Percentiles rank a stretch among this genome's conserved stretches.
Conservation (phyloP, 768 basidiomycete species). For the Lactarius tabidus region DNA sequence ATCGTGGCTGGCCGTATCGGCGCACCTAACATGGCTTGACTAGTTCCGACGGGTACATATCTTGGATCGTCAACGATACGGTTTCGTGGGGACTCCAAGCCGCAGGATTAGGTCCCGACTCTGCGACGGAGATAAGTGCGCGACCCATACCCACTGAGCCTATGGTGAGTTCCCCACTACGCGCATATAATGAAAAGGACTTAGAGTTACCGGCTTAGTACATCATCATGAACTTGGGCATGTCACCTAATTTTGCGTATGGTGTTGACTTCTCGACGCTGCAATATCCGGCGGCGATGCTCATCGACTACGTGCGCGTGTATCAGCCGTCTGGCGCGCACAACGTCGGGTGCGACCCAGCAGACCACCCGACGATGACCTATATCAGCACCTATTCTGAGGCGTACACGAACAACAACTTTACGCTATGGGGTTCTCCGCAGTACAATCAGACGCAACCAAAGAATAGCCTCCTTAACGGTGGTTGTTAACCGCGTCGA, state of each 20-base stretch:
- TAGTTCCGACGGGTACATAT: conserved; percentile 50
- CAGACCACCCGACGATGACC: conserved; percentile 67
- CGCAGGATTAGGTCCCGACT: conserved; percentile 62
- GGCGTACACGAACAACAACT: conserved; percentile 79
- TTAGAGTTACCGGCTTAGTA: conserved; percentile 46
- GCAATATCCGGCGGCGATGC: conserved; percentile 68
- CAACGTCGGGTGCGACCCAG: conserved; percentile 85
- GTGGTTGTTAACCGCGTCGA: conserved; percentile 1
- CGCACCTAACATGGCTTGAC: not conserved
- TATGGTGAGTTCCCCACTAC: conserved; percentile 50
- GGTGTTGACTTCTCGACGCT: conserved; percentile 66
- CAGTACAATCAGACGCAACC: conserved; percentile 22
- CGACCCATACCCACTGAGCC: conserved; percentile 80
- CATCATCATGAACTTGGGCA: conserved; percentile 79
- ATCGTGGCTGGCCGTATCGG: conserved; percentile 42
- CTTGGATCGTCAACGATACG: conserved; percentile 72
- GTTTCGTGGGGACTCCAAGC: conserved; percentile 72
- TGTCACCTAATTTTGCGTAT: conserved; percentile 73
- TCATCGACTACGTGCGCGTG: conserved; percentile 84
- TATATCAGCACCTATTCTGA: conserved; percentile 75
- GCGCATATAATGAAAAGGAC: not conserved
- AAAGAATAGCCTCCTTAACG: conserved; percentile 15
- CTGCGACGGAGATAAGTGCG: conserved; percentile 52
- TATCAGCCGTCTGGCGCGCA: conserved; percentile 70
- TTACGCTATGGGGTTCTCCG: conserved; percentile 62